phyloP scores from a whole-genome alignment of 2,329 filamentous ascomycete species.

The Alternaria viburni region DNA sequence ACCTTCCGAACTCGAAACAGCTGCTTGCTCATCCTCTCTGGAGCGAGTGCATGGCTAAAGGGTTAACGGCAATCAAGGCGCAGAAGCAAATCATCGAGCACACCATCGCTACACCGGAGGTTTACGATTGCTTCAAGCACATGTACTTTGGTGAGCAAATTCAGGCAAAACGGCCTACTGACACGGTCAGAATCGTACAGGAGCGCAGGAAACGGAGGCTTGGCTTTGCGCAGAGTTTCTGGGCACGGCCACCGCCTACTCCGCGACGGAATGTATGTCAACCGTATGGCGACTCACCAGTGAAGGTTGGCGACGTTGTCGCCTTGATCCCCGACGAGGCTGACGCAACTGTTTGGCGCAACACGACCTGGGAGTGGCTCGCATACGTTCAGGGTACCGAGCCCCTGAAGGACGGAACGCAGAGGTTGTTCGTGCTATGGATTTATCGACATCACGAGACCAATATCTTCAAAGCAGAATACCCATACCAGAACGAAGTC shows the following conservation, averaged over 20 bases:
- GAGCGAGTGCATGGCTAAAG: constrained; percentile 52
- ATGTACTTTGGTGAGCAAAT: constrained; percentile 66
- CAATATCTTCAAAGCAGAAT: constrained; percentile 69
- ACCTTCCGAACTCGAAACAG: constrained; percentile 51
- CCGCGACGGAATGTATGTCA: neutral
- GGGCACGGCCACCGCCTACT: neutral
- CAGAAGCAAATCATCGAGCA: constrained; percentile 26
- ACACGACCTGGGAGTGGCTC: constrained; percentile 67
- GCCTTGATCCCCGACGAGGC: constrained; percentile 54
- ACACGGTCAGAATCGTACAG: constrained; percentile 9
- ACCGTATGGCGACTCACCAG: constrained; percentile 12
- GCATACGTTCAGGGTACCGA: constrained; percentile 67
- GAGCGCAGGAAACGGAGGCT: constrained; percentile 20
- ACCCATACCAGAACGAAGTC: constrained; percentile 74
- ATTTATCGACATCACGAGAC: constrained; percentile 76
- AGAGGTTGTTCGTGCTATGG: constrained; percentile 71
- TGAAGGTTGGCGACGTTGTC: constrained; percentile 59
- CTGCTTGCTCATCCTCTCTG: constrained; percentile 57
- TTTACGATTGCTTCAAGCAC: constrained; percentile 67
- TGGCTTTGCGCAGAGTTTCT: constrained; percentile 20
- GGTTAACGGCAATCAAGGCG: constrained; percentile 12
- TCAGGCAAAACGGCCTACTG: constrained; percentile 29
- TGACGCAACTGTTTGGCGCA: constrained; percentile 62
- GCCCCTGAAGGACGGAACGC: constrained; percentile 39
- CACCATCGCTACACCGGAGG: constrained; percentile 75